Conservation (phyloP, 192 early-diverging fungal species). For the Funneliformis geosporum region DNA sequence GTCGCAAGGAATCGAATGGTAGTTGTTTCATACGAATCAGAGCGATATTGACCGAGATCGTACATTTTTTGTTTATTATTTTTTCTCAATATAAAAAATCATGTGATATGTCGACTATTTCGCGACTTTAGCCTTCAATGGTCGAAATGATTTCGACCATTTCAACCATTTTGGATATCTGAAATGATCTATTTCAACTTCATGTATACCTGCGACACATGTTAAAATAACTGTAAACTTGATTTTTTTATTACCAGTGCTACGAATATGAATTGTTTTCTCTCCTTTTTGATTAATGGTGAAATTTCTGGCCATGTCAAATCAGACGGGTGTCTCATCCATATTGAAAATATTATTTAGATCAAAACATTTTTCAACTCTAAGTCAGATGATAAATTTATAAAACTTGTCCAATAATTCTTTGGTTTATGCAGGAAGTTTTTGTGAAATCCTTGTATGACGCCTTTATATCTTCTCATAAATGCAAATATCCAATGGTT, state of each 20-base stretch:
- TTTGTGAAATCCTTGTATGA: background rate
- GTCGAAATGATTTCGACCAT: too few relatives aligned
- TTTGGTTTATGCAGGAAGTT: background rate
- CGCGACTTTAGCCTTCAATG: too few relatives aligned
- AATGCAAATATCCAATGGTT: background rate
- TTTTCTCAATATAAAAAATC: too few relatives aligned
- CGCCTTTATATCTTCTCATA: background rate
- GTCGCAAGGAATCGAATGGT: too few relatives aligned
- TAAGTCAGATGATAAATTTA: background rate
- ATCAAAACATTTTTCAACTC: background rate
- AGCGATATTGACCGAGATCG: too few relatives aligned
- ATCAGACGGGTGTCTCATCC: background rate
- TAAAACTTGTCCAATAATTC: background rate
- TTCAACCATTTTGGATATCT: too few relatives aligned
- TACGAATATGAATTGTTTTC: constrained; percentile 6
- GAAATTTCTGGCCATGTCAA: background rate
- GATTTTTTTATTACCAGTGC: background rate
- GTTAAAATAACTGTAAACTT: background rate
- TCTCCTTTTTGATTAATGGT: background rate
- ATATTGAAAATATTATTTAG: background rate
- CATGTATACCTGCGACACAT: background rate
- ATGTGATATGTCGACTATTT: too few relatives aligned
- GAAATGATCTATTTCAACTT: too few relatives aligned
- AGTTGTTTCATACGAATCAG: too few relatives aligned
- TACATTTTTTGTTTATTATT: too few relatives aligned